These are phyloP conservation scores for Saccharomycopsis vini DNA, from an alignment of 805 yeast species.

Conservation along the genomic window DNA sequence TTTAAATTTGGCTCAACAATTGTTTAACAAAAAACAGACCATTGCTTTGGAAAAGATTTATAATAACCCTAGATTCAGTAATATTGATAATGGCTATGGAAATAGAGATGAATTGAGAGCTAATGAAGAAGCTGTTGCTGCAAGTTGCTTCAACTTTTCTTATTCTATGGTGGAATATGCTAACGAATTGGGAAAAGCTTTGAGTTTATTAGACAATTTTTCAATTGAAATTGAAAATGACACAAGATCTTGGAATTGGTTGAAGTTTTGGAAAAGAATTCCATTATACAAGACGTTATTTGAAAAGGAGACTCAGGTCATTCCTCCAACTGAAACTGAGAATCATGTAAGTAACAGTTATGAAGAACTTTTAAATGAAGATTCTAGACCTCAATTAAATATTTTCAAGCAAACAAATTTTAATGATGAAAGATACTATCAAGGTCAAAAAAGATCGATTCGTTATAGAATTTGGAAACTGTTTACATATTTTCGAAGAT, in stretches of 20 bases:
- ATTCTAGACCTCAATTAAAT: conserved; percentile 1
- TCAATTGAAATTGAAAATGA: conserved; percentile 18
- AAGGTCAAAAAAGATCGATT: conserved; percentile 15
- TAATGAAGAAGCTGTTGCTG: conserved; percentile 74
- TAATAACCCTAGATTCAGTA: conserved; percentile 20
- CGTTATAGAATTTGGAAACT: conserved; percentile 39
- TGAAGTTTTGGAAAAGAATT: conserved; percentile 38
- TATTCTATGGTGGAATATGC: conserved; percentile 56
- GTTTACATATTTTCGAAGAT: conserved; percentile 44
- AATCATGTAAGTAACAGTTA: too few relatives aligned
- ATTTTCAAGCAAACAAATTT: conserved; percentile 2
- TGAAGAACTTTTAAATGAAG: neutral
- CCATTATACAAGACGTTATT: too few relatives aligned
- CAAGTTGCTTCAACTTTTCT: conserved; percentile 75
- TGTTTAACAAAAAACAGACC: conserved; percentile 49
- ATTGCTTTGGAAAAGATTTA: conserved; percentile 52
- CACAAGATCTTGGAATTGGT: conserved; percentile 41
- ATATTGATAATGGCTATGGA: neutral
- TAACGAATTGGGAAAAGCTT: conserved; percentile 42
- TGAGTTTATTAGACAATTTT: conserved; percentile 36
- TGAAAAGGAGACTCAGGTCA: neutral
- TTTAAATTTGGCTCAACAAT: conserved; percentile 40
- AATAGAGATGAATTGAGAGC: conserved; percentile 23
- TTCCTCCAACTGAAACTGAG: neutral
- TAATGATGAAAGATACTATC: neutral